Conservation (phyloP, 2,329 filamentous ascomycete species). For the Fusarium sp. region DNA sequence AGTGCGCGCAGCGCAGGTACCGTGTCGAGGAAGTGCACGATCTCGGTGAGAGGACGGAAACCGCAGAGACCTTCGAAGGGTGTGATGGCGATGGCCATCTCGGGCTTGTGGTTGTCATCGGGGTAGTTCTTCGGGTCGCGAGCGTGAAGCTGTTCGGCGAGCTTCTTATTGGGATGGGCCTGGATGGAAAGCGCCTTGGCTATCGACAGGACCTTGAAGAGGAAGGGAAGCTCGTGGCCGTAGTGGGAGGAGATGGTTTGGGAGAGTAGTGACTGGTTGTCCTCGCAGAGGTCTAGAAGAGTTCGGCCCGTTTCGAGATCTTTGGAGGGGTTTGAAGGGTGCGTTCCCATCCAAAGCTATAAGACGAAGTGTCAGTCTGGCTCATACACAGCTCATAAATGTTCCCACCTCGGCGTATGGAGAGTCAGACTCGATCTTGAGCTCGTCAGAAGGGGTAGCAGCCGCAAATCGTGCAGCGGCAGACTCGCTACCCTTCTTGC, state of each 20-base stretch:
- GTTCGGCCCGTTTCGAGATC: conserved; percentile 86
- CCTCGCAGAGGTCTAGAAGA: conserved; percentile 86
- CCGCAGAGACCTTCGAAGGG: conserved; percentile 96
- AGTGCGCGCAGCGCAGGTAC: conserved; percentile 69
- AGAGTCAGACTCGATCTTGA: conserved; percentile 84
- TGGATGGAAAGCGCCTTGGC: conserved; percentile 97
- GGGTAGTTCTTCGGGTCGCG: conserved; percentile 94
- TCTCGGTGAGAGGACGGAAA: conserved; percentile 88
- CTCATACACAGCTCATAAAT: no score
- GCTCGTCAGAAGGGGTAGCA: conserved; percentile 79
- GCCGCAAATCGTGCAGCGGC: conserved; percentile 90
- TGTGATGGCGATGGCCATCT: conserved; percentile 98
- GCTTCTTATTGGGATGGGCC: conserved; percentile 94
- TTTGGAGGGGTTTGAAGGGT: conserved; percentile 94
- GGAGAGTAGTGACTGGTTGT: conserved; percentile 86
- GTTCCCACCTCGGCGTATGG: conserved; percentile 86
- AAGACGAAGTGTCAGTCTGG: not conserved
- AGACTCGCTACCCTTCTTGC: conserved; percentile 88
- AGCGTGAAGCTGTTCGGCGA: conserved; percentile 85
- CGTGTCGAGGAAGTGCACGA: conserved; percentile 80
- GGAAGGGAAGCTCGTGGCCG: conserved; percentile 86
- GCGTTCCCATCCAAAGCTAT: conserved; percentile 98
- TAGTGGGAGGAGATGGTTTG: conserved; percentile 78
- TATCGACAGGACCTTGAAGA: conserved; percentile 98
- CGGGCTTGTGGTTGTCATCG: conserved; percentile 99